Evolutionary conservation across 2,329 filamentous ascomycete species (phyloP), one percentile per base, ranked within the genome.

Genomic region (Daldinia sp.): DNA sequence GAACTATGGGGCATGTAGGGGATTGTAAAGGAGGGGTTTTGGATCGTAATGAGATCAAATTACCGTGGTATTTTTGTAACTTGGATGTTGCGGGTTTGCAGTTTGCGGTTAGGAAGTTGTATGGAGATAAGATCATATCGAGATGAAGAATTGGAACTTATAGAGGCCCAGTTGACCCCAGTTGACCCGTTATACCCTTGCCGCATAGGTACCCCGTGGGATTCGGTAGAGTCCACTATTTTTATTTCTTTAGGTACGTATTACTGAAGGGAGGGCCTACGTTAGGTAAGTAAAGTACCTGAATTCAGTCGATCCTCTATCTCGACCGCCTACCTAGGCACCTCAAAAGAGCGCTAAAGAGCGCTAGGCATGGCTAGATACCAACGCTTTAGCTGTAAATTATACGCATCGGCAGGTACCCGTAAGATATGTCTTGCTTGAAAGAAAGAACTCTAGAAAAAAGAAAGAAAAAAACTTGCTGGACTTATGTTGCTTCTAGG

Each of bases 161-260:
- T 59, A 56, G 57, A 54, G 45, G 45, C 53, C 52, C 57, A 58
- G n/a, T 43, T 49, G 57, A 48, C 61, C 61, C 49, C 39, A 29
- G 21, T 30, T n/a, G n/a, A n/a, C n/a, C n/a, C n/a, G n/a, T n/a
- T 43, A 25, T 47, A 41, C 29, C 34, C 52, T 55, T n/a, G 41
- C 13, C 41, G 13, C 21, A n/a, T 45, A 27, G 32, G 37, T 41
- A 41, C 39, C 43, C 43, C 25, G 19, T 13, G 43, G 43, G 43
- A 23, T 25, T 48, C 27, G 25, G 15, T 48, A 17, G n/a, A 27
- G 25, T 48, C 45, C 45, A 11, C 45, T 48, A 17, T 48, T 48
- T 48, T n/a, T 19, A 1, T 29, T 29, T 21, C n/a, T n/a, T 17
- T 30, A 32, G 27, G 8, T 15, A 30, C 8, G n/a, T 30, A 10